Percentiles rank a stretch among this genome's conserved stretches.
phyloP scores from a whole-genome alignment of 2,329 filamentous ascomycete genomes.

The Didymella arachidicola region DNA sequence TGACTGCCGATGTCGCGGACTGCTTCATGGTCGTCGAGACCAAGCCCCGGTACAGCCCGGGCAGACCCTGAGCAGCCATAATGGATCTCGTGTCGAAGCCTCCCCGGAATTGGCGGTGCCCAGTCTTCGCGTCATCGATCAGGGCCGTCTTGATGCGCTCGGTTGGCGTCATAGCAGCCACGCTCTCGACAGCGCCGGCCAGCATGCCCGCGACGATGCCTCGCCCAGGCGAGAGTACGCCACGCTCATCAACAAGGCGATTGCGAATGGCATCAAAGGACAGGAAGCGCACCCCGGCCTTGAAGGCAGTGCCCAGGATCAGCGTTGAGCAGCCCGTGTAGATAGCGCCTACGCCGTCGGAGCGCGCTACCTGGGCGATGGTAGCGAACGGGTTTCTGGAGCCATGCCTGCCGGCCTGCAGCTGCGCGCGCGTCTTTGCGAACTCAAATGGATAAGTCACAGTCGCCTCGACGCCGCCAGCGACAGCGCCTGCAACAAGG shows the following conservation, averaged over 20 bases:
- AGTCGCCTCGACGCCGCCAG: constrained; percentile 61
- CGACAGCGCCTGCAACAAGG: constrained; percentile 60
- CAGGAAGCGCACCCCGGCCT: constrained; percentile 44
- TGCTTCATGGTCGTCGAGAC: constrained; percentile 59
- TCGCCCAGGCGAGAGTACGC: constrained; percentile 34
- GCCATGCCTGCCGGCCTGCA: constrained; percentile 21
- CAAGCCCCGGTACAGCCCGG: constrained; percentile 57
- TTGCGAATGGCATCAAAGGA: constrained; percentile 44
- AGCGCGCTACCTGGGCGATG: constrained; percentile 28
- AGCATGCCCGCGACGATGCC: constrained; percentile 41
- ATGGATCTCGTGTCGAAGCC: constrained; percentile 40
- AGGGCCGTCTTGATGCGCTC: constrained; percentile 45
- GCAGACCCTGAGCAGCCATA: constrained; percentile 52
- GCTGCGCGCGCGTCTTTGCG: constrained; percentile 45
- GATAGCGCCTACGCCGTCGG: constrained; percentile 40
- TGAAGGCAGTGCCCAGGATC: constrained; percentile 43
- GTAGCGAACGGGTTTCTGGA: constrained; percentile 33
- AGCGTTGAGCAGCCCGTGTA: constrained; percentile 44
- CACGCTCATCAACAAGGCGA: constrained; percentile 39
- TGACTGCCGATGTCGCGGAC: constrained; percentile 57
- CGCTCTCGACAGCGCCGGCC: constrained; percentile 39
- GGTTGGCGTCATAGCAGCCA: constrained; percentile 44
- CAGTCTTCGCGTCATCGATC: constrained; percentile 44
- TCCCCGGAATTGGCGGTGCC: constrained; percentile 29
- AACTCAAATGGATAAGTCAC: constrained; percentile 54